Evolutionary conservation across 306 rosid genomes (phyloP).

Genomic region (Quercus glauca): DNA sequence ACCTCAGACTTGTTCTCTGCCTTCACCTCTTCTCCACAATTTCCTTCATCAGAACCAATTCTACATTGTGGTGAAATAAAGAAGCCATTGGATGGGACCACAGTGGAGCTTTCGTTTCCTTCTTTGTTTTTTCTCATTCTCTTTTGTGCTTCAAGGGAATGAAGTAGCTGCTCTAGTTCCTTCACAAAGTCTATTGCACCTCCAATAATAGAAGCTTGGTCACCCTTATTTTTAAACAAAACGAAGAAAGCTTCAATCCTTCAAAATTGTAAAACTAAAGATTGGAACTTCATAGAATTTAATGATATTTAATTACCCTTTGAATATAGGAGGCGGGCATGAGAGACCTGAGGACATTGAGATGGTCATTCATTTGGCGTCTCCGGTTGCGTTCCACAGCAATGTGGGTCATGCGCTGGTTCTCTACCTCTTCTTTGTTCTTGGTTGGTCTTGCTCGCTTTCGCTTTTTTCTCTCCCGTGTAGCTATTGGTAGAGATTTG

Average conservation of each 20-base stretch:
- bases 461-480: slow-evolving; percentile 64
- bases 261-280: not conserved
- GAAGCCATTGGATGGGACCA: slow-evolving; percentile 31
- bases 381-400: slow-evolving; percentile 91
- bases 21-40: slow-evolving; percentile 39
- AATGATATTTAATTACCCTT: slow-evolving; percentile 42
- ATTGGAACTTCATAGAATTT: not conserved
- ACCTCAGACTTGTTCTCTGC: slow-evolving; percentile 70
- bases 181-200: slow-evolving; percentile 97
- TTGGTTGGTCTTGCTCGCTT: slow-evolving; percentile 71
- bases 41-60: slow-evolving; percentile 38
- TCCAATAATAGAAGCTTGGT: slow-evolving; percentile 95
- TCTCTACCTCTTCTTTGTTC: slow-evolving; percentile 92
- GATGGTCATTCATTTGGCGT: slow-evolving; percentile 97
- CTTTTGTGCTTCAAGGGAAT: slow-evolving; percentile 74
- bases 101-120: slow-evolving; percentile 1
- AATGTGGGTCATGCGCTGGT: slow-evolving; percentile 93
- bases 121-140: slow-evolving; percentile 47
- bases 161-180: slow-evolving; percentile 79
- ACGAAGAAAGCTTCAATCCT: not conserved
- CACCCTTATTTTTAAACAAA: slow-evolving; percentile 52
- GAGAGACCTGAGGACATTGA: slow-evolving; percentile 77
- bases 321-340: slow-evolving; percentile 84
- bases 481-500: slow-evolving; percentile 22
- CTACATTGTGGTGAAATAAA: slow-evolving; percentile 29